A percentile compares a stretch with the other conserved stretches of the same genome.
phyloP scores from a whole-genome alignment of 1,139 yeast species.

The Saccharomycopsis hybrid region DNA sequence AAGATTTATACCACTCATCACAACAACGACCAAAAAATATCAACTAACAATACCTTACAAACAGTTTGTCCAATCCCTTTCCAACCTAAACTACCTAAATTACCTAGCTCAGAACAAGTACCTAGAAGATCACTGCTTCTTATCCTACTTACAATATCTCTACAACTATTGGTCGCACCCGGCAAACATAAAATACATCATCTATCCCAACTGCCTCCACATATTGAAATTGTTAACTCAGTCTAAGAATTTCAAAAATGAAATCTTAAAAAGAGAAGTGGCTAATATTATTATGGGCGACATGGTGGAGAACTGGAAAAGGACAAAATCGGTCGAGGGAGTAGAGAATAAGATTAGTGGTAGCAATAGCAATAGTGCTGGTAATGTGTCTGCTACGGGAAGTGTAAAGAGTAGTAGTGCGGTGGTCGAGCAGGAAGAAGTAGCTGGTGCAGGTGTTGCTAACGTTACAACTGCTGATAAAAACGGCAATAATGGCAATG shows the following conservation, averaged over 20 bases:
- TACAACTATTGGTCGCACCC: conserved; percentile 67
- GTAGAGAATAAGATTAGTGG: conserved; percentile 19
- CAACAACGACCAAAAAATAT: background rate
- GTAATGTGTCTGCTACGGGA: background rate
- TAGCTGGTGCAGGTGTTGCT: too few species aligned
- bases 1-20: too few species aligned
- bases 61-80: conserved; percentile 69
- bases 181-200: conserved; percentile 43
- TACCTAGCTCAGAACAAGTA: conserved; percentile 70
- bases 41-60: background rate
- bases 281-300: conserved; percentile 50
- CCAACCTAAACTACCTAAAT: conserved; percentile 70
- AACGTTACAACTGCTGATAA: too few species aligned
- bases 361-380: conserved; percentile 22
- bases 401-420: too few species aligned
- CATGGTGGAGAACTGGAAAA: conserved; percentile 55
- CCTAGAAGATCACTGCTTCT: conserved; percentile 52
- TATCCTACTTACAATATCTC: conserved; percentile 59
- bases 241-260: conserved; percentile 39
- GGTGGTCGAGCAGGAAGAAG: too few species aligned
- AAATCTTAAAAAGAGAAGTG: conserved; percentile 46
- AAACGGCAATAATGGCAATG: too few species aligned
- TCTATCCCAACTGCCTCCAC: conserved; percentile 69
- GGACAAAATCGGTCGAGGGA: conserved; percentile 15
- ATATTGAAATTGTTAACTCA: conserved; percentile 50